Conservation (phyloP, 257 asterid species). For the Phtheirospermum japonicum region DNA sequence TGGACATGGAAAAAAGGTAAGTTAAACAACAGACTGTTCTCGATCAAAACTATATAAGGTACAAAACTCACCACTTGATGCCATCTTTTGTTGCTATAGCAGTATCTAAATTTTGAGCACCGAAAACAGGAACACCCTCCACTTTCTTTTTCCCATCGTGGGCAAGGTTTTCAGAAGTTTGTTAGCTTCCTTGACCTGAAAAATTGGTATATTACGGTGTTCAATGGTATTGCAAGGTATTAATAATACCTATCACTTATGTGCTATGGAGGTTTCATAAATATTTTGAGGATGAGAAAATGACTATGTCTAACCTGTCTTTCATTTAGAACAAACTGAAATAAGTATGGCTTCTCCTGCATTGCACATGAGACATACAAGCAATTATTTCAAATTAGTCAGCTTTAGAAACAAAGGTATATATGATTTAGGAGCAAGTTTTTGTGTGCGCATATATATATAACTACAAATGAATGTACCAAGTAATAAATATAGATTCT, state of each 20-base stretch:
- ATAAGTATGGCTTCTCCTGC: conserved; percentile 89
- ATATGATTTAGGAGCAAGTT: too few species aligned
- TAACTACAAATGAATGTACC: too few species aligned
- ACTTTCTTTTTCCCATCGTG: conserved; percentile 53
- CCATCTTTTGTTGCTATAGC: conserved; percentile 88
- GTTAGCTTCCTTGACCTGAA: conserved; percentile 92
- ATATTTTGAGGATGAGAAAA: conserved; percentile 12
- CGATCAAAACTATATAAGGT: conserved; percentile 12
- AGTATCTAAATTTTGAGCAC: conserved; percentile 89
- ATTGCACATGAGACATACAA: conserved; percentile 32
- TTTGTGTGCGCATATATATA: too few species aligned
- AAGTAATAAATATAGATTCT: too few species aligned
- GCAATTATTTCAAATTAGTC: too few species aligned
- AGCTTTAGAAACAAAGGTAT: too few species aligned
- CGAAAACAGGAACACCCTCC: conserved; percentile 93
- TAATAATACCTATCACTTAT: conserved; percentile 5
- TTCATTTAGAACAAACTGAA: conserved; percentile 90
- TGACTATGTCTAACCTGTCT: conserved; percentile 58
- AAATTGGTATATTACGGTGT: conserved; percentile 28
- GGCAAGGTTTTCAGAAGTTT: conserved; percentile 68
- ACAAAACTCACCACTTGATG: conserved; percentile 67
- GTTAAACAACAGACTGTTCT: too few species aligned
- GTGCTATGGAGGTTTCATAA: conserved; percentile 6
- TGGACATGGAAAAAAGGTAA: too few species aligned
- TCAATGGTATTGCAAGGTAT: background rate